Evolutionary conservation across 164 flowering plant genomes (phyloP).

Genomic region (Annona squamosa): DNA sequence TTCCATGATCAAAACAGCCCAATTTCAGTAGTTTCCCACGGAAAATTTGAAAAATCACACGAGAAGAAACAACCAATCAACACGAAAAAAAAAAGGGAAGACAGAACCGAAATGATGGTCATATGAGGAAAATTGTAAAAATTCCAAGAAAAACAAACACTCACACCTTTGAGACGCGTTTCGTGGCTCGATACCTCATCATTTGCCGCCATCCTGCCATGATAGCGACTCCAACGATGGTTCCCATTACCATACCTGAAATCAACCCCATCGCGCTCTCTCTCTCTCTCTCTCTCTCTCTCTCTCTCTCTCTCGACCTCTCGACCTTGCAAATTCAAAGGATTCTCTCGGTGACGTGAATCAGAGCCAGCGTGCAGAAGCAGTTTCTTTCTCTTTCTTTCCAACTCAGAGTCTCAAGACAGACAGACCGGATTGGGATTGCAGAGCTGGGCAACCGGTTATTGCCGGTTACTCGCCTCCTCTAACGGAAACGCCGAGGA

Average conservation of each 20-base stretch:
- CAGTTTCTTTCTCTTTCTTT: too few relatives aligned
- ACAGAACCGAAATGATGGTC: neutral
- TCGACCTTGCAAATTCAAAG: too few relatives aligned
- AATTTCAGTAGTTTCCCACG: neutral
- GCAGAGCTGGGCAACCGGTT: too few relatives aligned
- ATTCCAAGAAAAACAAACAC: neutral
- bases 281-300: neutral
- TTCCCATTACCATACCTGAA: constrained; percentile 77
- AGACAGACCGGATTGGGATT: too few relatives aligned
- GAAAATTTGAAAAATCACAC: neutral
- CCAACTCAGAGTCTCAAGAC: too few relatives aligned
- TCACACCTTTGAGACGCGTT: constrained; percentile 74
- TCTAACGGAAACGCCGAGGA: too few relatives aligned
- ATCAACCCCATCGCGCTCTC: constrained; percentile 69
- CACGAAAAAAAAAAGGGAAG: neutral
- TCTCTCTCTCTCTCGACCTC: neutral
- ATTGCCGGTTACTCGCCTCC: too few relatives aligned
- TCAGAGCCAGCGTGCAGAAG: too few relatives aligned
- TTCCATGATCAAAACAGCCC: too few relatives aligned
- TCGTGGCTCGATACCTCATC: constrained; percentile 64
- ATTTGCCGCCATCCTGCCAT: constrained; percentile 92
- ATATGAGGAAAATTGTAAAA: neutral
- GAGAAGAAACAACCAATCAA: neutral
- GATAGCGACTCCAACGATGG: constrained; percentile 64
- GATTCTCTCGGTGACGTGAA: too few relatives aligned